Conservation (phyloP, 2,329 filamentous ascomycete genomes). For the Ilyonectria robusta region DNA sequence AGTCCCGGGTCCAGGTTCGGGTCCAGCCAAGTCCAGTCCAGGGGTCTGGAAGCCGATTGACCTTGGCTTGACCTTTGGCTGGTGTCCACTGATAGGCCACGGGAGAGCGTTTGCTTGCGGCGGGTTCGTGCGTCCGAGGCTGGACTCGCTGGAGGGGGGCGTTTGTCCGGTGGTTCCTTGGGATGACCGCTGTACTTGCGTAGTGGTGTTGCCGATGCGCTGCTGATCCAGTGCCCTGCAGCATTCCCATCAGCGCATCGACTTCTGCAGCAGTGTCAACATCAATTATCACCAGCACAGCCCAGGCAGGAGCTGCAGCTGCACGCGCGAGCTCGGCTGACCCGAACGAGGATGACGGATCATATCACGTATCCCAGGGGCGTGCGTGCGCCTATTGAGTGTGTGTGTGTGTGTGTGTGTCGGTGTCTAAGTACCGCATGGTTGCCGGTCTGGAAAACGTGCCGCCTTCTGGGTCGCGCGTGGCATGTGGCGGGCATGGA, state of each 20-base stretch:
- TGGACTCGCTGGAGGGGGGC: slow-evolving; percentile 11
- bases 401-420: not conserved
- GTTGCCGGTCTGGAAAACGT: not conserved
- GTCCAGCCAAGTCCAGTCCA: slow-evolving; percentile 16
- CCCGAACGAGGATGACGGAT: slow-evolving; percentile 25
- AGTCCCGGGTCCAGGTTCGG: slow-evolving; percentile 14
- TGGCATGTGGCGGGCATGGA: slow-evolving; percentile 2
- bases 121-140: slow-evolving; percentile 21
- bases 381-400: slow-evolving; percentile 1
- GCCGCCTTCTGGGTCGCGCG: not conserved
- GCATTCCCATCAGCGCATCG: not conserved
- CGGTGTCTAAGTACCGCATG: not conserved
- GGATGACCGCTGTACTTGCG: slow-evolving; percentile 3
- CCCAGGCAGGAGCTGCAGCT: not conserved
- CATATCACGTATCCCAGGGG: slow-evolving; percentile 30
- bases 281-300: slow-evolving; percentile 25
- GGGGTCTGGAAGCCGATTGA: slow-evolving; percentile 30
- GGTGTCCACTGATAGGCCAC: slow-evolving; percentile 26
- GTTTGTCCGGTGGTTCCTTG: slow-evolving; percentile 15
- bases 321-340: slow-evolving; percentile 27
- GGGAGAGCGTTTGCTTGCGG: slow-evolving; percentile 17
- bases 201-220: slow-evolving; percentile 32
- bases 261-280: slow-evolving; percentile 19
- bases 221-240: slow-evolving; percentile 33
- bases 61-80: slow-evolving; percentile 29